Evolutionary conservation across 2,329 filamentous ascomycete genomes (phyloP), one percentile per base, ranked within the genome.

Genomic region (Bisporella sp.): DNA sequence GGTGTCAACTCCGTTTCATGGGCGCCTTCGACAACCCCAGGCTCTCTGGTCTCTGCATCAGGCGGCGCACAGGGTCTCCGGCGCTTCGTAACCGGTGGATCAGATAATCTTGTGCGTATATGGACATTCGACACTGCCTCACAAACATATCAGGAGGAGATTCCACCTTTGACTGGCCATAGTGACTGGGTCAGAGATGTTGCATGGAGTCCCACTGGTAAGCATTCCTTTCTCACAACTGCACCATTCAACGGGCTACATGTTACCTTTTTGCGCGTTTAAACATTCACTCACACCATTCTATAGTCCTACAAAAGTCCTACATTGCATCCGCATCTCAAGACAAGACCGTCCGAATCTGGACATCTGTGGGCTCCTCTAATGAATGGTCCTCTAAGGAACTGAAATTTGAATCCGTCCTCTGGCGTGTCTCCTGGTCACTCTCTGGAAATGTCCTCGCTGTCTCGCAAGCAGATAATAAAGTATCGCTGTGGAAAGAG

Each of bases 381-480:
- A 37, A 8, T n/a, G 35, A 37, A 37, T 37, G 35, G 35, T 8
- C 35, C 35, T 37, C 8, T n/a, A 93, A 95, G 69, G 82, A 87
- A 40, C 77, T 99, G 57, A 82, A 85, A 62, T 95, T 99, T 61
- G 92, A 96, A 54, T 83, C 86, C 4, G 85, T 91, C 44, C 80
- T 96, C 52, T 99, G 93, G 93, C 84, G 93, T 50, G 93, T 96
- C 43, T 96, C 89, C 76, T 99, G 93, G 93, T 96, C 90, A 62
- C 75, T 97, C 66, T 96, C 89, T 69, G 93, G 93, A 47, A 99
- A 99, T 67, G 91, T 97, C 21, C 76, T 99, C 62, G 93, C 93
- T 7, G 89, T 96, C 55, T 93, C 87, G 66, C 89, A 89, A 39
- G 89, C 87, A 30, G 92, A 99, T 71, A 99, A 99, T 76, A 91